These are phyloP conservation scores for Fusarium torulosum DNA, from an alignment of 2,329 filamentous ascomycete genomes.

Conservation along the genomic window DNA sequence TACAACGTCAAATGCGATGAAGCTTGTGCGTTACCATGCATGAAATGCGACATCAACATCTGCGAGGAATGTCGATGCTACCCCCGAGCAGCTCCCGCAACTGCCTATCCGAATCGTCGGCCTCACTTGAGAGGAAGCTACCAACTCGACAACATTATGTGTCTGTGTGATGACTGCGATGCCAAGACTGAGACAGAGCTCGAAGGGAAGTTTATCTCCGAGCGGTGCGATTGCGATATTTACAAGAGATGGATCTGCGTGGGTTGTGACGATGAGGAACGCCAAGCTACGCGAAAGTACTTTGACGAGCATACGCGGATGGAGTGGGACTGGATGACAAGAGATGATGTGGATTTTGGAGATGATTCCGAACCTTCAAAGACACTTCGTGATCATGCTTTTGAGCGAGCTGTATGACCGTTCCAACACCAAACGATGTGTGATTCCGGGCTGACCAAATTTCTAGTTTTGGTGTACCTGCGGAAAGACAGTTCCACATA, in stretches of 20 bases:
- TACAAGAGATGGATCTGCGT: constrained; percentile 33
- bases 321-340: constrained; percentile 8
- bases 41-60: constrained; percentile 35
- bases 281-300: not conserved
- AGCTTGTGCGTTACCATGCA: constrained; percentile 20
- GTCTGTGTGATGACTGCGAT: constrained; percentile 29
- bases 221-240: constrained; percentile 32
- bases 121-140: constrained; percentile 14
- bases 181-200: constrained; percentile 2
- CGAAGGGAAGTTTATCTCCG: not conserved
- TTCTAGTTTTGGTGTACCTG: constrained; percentile 35
- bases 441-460: rapidly evolving
- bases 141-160: constrained; percentile 20
- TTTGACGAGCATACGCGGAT: not conserved
- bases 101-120: not conserved
- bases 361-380: constrained; percentile 28
- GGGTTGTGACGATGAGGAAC: not conserved
- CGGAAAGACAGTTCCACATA: constrained; percentile 1
- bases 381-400: not conserved
- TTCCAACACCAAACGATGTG: rapidly evolving
- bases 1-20: constrained; percentile 33
- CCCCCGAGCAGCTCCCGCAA: constrained; percentile 11
- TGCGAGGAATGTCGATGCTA: constrained; percentile 41
- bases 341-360: constrained; percentile 1
- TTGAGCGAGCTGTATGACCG: constrained; percentile 4